phyloP scores from a whole-genome alignment of 805 yeast species.

The Candida boleticola region DNA sequence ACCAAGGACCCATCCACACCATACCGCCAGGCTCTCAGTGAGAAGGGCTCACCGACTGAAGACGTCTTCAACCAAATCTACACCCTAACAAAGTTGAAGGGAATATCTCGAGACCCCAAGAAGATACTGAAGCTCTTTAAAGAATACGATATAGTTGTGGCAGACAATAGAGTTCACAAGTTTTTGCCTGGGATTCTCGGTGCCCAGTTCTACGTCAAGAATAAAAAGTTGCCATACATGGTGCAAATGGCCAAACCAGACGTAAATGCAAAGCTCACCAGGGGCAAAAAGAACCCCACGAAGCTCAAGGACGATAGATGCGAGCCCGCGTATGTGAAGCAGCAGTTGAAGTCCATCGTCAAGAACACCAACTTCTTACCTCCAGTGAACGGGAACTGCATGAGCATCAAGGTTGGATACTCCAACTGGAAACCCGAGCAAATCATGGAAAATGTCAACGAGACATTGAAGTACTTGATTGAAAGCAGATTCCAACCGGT shows the following conservation, averaged over 20 bases:
- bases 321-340: constrained; percentile 61
- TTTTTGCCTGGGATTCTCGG: constrained; percentile 59
- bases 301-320: constrained; percentile 56
- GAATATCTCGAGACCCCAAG: constrained; percentile 42
- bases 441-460: constrained; percentile 51
- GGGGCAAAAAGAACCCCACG: constrained; percentile 28
- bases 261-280: constrained; percentile 31
- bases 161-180: constrained; percentile 67
- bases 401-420: constrained; percentile 60
- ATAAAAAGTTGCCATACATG: constrained; percentile 66
- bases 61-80: constrained; percentile 61
- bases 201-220: constrained; percentile 57
- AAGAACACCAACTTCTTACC: constrained; percentile 59
- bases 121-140: constrained; percentile 48
- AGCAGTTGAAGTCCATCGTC: constrained; percentile 63
- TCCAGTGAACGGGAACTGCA: constrained; percentile 60
- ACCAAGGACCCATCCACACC: constrained; percentile 71
- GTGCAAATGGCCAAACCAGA: constrained; percentile 54
- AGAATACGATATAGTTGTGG: constrained; percentile 65
- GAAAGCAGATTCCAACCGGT: constrained; percentile 46
- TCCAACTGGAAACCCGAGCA: constrained; percentile 42
- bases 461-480: constrained; percentile 49
- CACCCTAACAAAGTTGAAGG: constrained; percentile 55
- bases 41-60: constrained; percentile 53
- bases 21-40: constrained; percentile 49